These are phyloP conservation scores for Lichtheimia ornata DNA, from an alignment of 371 early-diverging fungal species.

Conservation along the genomic window DNA sequence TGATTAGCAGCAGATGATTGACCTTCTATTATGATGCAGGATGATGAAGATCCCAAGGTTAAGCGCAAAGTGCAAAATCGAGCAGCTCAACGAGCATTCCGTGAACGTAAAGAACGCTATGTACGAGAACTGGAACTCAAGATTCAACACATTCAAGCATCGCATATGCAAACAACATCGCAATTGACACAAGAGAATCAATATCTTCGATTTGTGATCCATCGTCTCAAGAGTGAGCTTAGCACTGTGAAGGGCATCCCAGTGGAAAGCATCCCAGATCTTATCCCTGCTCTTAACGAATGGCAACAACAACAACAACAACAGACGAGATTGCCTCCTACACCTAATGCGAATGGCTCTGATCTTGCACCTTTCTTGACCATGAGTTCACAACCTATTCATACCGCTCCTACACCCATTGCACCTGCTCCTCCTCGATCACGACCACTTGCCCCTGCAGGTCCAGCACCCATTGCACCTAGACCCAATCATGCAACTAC, in stretches of 20 bases:
- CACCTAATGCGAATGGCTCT: neutral
- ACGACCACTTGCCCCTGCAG: constrained; percentile 1
- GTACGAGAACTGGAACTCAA: constrained; percentile 67
- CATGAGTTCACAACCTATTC: constrained; percentile 4
- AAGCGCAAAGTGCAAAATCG: constrained; percentile 70
- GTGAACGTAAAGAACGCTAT: constrained; percentile 74
- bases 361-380: constrained; percentile 18
- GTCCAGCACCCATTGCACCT: neutral
- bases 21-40: neutral
- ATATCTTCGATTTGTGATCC: constrained; percentile 31
- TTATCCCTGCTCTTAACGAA: constrained; percentile 5
- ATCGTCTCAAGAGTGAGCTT: constrained; percentile 40
- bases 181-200: constrained; percentile 45
- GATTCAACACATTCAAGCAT: constrained; percentile 59
- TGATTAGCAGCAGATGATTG: no score
- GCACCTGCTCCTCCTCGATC: constrained; percentile 4
- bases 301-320: constrained; percentile 8
- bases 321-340: neutral
- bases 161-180: constrained; percentile 34
- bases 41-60: constrained; percentile 21
- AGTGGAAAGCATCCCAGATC: neutral
- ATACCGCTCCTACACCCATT: neutral
- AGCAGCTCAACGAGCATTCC: constrained; percentile 72
- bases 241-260: constrained; percentile 36
- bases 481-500: neutral